phyloP scores from a whole-genome alignment of 495 filamentous ascomycete genomes.

The Xylaria intraflava region DNA sequence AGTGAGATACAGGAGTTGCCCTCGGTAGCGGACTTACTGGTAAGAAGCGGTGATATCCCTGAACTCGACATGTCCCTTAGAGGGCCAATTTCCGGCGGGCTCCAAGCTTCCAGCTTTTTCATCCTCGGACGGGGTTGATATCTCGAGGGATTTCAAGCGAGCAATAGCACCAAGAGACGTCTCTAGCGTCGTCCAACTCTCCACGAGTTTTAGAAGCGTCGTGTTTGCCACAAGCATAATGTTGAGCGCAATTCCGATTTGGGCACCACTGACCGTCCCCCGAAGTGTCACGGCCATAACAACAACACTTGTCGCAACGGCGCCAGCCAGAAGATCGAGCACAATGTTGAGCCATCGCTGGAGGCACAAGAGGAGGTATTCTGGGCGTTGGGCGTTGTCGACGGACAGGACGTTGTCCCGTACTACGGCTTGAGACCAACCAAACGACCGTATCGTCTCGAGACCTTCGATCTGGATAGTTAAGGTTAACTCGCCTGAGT shows the following conservation, averaged over 20 bases:
- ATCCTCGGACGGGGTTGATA: slow-evolving; percentile 44
- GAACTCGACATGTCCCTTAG: slow-evolving; percentile 45
- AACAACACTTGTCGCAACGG: slow-evolving; percentile 36
- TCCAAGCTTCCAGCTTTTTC: slow-evolving; percentile 39
- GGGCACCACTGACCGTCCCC: slow-evolving; percentile 24
- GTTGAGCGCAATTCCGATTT: slow-evolving; percentile 35
- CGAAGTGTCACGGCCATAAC: slow-evolving; percentile 31
- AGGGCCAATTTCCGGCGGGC: slow-evolving; percentile 42
- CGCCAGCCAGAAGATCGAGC: slow-evolving; percentile 40
- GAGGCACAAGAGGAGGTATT: slow-evolving; percentile 47
- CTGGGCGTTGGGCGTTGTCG: slow-evolving; percentile 46
- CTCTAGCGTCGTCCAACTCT: slow-evolving; percentile 36
- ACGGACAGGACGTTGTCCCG: slow-evolving; percentile 42
- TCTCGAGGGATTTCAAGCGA: slow-evolving; percentile 52
- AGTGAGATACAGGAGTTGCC: background rate
- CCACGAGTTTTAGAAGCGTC: slow-evolving; percentile 30
- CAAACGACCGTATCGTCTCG: slow-evolving; percentile 45
- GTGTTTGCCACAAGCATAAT: slow-evolving; percentile 30
- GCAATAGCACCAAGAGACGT: slow-evolving; percentile 39
- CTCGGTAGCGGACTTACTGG: background rate
- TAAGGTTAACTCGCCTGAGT: too few relatives aligned
- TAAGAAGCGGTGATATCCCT: slow-evolving; percentile 32
- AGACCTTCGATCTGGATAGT: slow-evolving; percentile 29
- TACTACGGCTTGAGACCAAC: slow-evolving; percentile 38
- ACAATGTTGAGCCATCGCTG: slow-evolving; percentile 48